phyloP scores from a whole-genome alignment of 768 basidiomycete genomes.

The Krasilnikovozyma curviuscula region DNA sequence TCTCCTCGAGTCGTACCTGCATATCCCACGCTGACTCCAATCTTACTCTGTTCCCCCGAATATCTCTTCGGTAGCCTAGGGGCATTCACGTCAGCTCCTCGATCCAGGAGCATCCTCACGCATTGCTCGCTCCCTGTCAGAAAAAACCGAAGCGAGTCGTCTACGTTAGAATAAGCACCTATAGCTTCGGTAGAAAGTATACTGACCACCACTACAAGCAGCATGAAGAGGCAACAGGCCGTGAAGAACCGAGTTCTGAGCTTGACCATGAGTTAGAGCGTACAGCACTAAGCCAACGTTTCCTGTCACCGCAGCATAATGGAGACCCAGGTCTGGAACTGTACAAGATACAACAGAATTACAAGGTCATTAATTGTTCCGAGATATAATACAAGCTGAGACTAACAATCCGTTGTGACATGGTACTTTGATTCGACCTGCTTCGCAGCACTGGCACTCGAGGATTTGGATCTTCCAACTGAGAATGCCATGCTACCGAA shows the following conservation, averaged over 20 bases:
- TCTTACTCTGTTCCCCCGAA: slow-evolving; percentile 26
- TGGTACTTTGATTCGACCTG: no score
- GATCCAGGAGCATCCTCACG: slow-evolving; percentile 69
- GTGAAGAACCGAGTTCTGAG: slow-evolving; percentile 73
- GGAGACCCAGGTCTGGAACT: slow-evolving; percentile 30
- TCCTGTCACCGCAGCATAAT: slow-evolving; percentile 37
- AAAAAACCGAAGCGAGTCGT: no score
- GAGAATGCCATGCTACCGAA: no score
- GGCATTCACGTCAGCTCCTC: slow-evolving; percentile 95
- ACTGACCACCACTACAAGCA: slow-evolving; percentile 77
- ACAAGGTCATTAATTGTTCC: not conserved
- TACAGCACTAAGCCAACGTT: slow-evolving; percentile 79
- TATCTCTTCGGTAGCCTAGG: slow-evolving; percentile 43
- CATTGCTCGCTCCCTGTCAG: slow-evolving; percentile 72
- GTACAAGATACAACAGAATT: not conserved
- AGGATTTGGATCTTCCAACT: no score
- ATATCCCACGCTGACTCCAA: slow-evolving; percentile 22
- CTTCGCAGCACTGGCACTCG: no score
- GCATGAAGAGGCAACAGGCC: slow-evolving; percentile 95
- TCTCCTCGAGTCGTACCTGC: slow-evolving; percentile 20
- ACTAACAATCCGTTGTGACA: slow-evolving; percentile 37
- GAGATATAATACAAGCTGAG: not conserved
- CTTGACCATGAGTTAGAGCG: slow-evolving; percentile 82
- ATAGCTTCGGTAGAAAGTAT: no score
- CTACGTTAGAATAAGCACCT: no score